Conservation (phyloP, 2,329 filamentous ascomycete species). For the Colletotrichum karsti region DNA sequence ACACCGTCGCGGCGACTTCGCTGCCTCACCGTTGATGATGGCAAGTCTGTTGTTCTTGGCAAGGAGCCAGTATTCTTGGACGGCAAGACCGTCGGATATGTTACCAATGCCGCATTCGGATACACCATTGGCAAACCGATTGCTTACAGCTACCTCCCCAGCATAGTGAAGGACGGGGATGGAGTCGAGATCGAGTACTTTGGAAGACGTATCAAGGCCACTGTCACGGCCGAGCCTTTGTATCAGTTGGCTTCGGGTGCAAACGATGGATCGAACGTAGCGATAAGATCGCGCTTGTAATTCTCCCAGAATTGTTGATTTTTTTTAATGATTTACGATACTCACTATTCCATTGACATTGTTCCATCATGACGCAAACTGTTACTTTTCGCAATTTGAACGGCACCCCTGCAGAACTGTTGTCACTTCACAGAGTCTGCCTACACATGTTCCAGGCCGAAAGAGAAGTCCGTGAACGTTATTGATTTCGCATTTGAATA, state of each 20-base stretch:
- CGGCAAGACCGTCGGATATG: constrained; percentile 59
- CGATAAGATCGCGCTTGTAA: neutral
- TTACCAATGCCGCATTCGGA: constrained; percentile 69
- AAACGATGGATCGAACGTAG: neutral
- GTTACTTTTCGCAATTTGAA: too few species aligned
- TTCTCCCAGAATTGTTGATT: neutral
- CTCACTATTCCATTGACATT: too few species aligned
- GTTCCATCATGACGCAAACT: too few species aligned
- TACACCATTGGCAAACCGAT: constrained; percentile 67
- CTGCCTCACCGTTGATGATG: constrained; percentile 64
- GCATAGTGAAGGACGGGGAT: constrained; percentile 52
- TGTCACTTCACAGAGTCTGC: too few species aligned
- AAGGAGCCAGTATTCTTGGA: constrained; percentile 68
- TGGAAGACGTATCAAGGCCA: constrained; percentile 60
- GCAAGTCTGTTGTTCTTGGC: constrained; percentile 63
- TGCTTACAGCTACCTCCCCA: constrained; percentile 66
- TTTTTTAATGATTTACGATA: neutral
- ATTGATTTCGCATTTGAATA: too few species aligned
- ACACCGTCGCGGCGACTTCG: constrained; percentile 47
- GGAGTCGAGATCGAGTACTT: constrained; percentile 70
- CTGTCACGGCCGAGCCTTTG: constrained; percentile 59
- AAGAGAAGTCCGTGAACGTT: too few species aligned
- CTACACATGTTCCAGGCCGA: too few species aligned
- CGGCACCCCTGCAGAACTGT: too few species aligned
- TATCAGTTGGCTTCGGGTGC: constrained; percentile 36